Percentiles rank a stretch among this genome's conserved stretches.
Conservation (phyloP, 148 eudicot genomes). For the Fallopia convolvulus region DNA sequence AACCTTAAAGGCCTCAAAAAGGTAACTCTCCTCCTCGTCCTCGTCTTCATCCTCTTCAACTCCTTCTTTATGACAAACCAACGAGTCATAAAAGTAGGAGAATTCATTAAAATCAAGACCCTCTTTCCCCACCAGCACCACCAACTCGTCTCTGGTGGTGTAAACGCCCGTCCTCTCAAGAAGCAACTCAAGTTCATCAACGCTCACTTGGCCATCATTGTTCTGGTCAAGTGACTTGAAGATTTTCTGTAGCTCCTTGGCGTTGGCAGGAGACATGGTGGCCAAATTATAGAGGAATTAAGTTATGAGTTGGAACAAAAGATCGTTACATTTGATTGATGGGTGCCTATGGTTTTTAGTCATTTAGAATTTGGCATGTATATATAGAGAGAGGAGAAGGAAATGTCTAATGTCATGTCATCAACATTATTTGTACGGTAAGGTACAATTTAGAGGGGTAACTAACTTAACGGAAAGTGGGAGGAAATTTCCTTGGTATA, state of each 20-base stretch:
- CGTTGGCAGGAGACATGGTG: slow-evolving; percentile 18
- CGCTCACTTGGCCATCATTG: slow-evolving; percentile 42
- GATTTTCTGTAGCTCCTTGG: slow-evolving; percentile 30
- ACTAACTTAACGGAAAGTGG: background rate
- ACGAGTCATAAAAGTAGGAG: slow-evolving; percentile 23
- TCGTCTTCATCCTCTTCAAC: slow-evolving; percentile 7
- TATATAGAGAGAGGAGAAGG: background rate
- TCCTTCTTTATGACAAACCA: slow-evolving; percentile 7
- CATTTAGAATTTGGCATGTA: background rate
- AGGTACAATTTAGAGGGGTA: slow-evolving; percentile 9
- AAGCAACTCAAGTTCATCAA: slow-evolving; percentile 39
- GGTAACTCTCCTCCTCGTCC: slow-evolving; percentile 24
- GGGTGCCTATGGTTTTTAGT: background rate
- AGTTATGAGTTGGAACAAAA: no score
- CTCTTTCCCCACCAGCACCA: slow-evolving; percentile 27
- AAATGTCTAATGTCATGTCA: background rate
- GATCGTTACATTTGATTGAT: background rate
- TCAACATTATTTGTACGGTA: background rate
- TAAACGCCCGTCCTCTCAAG: slow-evolving; percentile 30
- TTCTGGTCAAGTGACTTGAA: slow-evolving; percentile 47
- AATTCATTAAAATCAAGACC: slow-evolving; percentile 35
- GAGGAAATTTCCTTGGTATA: slow-evolving; percentile 6
- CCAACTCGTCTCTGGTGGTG: slow-evolving; percentile 27
- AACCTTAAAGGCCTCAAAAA: slow-evolving; percentile 52
- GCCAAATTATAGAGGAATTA: background rate